phyloP scores from a whole-genome alignment of 2,329 filamentous ascomycete genomes.

The Sporothrix globosa region DNA sequence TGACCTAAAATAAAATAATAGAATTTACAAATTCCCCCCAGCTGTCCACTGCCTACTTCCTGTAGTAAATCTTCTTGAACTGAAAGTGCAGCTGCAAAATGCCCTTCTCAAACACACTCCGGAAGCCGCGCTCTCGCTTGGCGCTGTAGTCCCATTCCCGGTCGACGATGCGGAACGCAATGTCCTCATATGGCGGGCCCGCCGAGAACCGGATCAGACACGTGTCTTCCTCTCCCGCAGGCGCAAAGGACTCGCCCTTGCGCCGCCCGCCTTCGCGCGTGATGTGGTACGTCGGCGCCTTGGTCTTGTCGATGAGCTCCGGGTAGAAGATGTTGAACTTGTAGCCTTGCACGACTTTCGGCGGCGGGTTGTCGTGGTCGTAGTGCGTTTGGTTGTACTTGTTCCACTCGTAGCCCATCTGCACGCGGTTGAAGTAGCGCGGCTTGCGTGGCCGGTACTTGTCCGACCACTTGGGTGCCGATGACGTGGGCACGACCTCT shows the following conservation, averaged over 20 bases:
- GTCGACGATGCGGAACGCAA: slow-evolving; percentile 96
- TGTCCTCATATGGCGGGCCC: slow-evolving; percentile 92
- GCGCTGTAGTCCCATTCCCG: slow-evolving; percentile 99
- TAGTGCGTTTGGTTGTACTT: slow-evolving; percentile 99
- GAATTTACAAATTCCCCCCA: neutral
- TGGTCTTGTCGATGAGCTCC: slow-evolving; percentile 91
- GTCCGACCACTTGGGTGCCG: slow-evolving; percentile 74
- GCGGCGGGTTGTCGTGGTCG: slow-evolving; percentile 95
- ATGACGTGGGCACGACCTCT: slow-evolving; percentile 68
- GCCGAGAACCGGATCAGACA: slow-evolving; percentile 95
- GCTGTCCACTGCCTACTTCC: neutral
- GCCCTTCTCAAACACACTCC: slow-evolving; percentile 96
- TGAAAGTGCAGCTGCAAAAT: slow-evolving; percentile 97
- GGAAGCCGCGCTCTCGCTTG: slow-evolving; percentile 91
- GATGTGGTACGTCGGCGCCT: slow-evolving; percentile 94
- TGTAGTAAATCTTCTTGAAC: slow-evolving; percentile 82
- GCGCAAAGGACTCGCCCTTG: slow-evolving; percentile 87
- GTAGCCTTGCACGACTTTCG: slow-evolving; percentile 97
- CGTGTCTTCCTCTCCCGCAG: slow-evolving; percentile 93
- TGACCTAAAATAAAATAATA: neutral
- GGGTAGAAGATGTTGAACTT: slow-evolving; percentile 99
- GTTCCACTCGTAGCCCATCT: slow-evolving; percentile 99
- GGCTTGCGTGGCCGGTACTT: slow-evolving; percentile 91
- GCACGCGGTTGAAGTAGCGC: slow-evolving; percentile 94
- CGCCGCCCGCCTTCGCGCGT: slow-evolving; percentile 89